Evolutionary conservation across 176 grass and related monocot genomes (phyloP).

Genomic region (Triticum urartu): DNA sequence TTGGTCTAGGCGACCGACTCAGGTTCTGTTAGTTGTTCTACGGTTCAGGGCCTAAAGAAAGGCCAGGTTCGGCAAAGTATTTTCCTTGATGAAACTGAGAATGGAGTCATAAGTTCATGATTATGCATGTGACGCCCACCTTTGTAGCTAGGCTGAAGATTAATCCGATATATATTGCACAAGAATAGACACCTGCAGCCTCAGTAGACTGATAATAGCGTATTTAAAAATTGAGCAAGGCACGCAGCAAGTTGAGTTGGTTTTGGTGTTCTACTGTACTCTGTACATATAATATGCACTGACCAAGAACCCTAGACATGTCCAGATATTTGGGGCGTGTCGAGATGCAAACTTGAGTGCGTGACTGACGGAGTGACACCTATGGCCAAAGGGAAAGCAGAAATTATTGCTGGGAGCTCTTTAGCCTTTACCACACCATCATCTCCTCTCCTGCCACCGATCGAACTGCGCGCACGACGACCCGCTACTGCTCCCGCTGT

Average conservation of each 20-base stretch:
- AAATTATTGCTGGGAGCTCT: neutral
- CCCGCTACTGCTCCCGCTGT: neutral
- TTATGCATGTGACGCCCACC: too few species aligned
- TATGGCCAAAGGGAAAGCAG: neutral
- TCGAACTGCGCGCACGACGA: neutral
- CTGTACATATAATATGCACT: neutral
- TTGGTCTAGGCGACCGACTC: too few species aligned
- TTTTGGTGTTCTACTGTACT: neutral
- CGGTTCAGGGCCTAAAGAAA: too few species aligned
- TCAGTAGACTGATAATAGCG: neutral
- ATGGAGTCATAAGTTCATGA: too few species aligned
- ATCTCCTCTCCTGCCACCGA: neutral
- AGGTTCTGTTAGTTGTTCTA: too few species aligned
- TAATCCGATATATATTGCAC: too few species aligned
- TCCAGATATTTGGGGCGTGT: neutral
- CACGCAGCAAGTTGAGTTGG: neutral
- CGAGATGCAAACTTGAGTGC: conserved; percentile 9
- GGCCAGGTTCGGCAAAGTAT: too few species aligned
- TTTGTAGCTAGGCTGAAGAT: too few species aligned
- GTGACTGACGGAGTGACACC: conserved; percentile 32
- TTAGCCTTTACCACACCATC: neutral
- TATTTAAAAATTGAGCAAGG: too few species aligned
- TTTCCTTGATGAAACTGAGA: too few species aligned
- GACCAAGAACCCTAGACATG: neutral
- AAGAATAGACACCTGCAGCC: too few species aligned